Base-by-base conservation (phyloP, 805 yeast genomes). In the Teunomyces funiuensis region DNA sequence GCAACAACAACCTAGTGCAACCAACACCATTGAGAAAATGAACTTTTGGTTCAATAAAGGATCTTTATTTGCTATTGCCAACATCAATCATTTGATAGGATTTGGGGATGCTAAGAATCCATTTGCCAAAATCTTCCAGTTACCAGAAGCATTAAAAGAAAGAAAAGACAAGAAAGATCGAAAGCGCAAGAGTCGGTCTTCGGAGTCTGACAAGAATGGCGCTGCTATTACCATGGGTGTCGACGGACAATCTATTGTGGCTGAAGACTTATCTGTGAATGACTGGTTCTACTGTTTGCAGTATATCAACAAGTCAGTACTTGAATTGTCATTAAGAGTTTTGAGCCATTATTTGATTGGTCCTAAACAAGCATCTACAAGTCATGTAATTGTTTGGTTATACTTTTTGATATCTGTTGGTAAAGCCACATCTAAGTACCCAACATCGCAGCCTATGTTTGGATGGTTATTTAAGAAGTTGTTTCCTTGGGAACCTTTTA, bases 21-120 rank as follows among this genome's bases (percentile, higher is more conserved):
- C 65, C 1, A 66, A 66, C 44, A 48, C 69, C 5, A 52, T 66
- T 18, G 81, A 79, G 33, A 76, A 77, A 47, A 61, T 76, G 53
- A 81, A 79, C 43, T 85, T 84, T 52, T 86, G 88, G 85, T 83
- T 82, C 54, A 83, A 84, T 52, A 83, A 85, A 55, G 82, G 88
- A 1, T 77, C 89, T 3, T 74, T 81, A 28, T 84, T 86, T 68
- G 91, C 93, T 2, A 69, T 85, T 36, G 80, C 89, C 19, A 86
- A 85, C 53, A 79, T 86, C 40, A 76, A 80, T 52, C 91, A 85
- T 63, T 57, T 85, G 40, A 77, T 83, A 34, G 93, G 93, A 1
- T 82, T 85, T 60, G 95, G 93, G 25, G 85, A 83, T 55, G 74
- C 85, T 4, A 70, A 72, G 33, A 85, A 83, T 54, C 89, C 91